Conservation (phyloP, 345 rosid species). For the Erodium maritimum region DNA sequence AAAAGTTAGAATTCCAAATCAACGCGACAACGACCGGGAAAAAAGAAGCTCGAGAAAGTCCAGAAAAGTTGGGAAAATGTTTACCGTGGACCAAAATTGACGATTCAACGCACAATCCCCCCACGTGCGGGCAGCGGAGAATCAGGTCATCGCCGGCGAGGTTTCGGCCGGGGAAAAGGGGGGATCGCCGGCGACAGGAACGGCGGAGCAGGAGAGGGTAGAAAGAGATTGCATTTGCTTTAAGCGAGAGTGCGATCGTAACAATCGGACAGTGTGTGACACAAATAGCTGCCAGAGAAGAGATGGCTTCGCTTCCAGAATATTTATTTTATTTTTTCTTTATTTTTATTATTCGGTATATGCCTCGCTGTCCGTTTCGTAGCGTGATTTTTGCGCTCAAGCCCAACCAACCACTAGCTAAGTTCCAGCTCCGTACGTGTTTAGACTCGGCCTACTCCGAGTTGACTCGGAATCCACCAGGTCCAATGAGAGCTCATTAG, state of each 20-base stretch:
- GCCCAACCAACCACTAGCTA: not conserved
- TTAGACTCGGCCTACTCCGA: not conserved
- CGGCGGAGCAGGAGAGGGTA: conserved; percentile 3
- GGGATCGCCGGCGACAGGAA: conserved; percentile 6
- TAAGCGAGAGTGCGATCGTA: not conserved
- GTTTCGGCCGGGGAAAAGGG: not conserved
- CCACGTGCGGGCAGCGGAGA: conserved; percentile 2
- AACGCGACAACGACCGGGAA: conserved; percentile 4
- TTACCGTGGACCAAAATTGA: conserved; percentile 7
- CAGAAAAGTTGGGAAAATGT: not conserved
- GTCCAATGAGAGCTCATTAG: too few species aligned
- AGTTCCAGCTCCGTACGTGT: not conserved
- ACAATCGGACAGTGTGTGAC: not conserved
- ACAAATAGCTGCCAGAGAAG: not conserved
- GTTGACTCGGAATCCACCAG: not conserved
- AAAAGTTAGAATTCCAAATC: not conserved
- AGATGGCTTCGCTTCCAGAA: too few species aligned
- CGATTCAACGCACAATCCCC: conserved; percentile 6
- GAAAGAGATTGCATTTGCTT: too few species aligned
- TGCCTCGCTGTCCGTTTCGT: not conserved
- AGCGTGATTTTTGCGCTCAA: not conserved
- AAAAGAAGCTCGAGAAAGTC: not conserved
- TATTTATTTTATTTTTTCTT: too few species aligned
- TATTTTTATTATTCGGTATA: too few species aligned
- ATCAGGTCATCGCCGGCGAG: conserved; percentile 1